A percentile compares a stretch with the other conserved stretches of the same genome.
These are phyloP conservation scores for Phytopythium aichiense DNA, from an alignment of 352 stramenopile species.

Conservation along the genomic window DNA sequence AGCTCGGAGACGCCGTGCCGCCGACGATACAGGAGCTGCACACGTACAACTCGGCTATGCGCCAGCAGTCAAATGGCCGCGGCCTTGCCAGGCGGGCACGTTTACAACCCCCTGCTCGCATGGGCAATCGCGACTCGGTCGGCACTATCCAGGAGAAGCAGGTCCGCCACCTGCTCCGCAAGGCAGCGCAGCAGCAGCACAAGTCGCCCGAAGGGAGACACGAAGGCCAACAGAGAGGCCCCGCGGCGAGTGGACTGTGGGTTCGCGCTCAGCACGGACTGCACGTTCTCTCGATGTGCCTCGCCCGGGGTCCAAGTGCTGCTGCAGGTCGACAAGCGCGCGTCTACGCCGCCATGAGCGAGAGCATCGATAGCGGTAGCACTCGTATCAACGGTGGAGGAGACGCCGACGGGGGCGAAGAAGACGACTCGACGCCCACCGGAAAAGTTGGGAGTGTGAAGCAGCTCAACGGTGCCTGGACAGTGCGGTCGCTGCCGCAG, in stretches of 20 bases:
- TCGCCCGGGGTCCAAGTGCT: not conserved
- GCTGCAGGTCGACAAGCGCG: not conserved
- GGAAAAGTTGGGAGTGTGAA: not conserved
- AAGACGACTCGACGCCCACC: not conserved
- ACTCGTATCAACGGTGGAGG: not conserved
- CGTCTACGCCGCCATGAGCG: not conserved
- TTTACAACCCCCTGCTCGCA: too few species aligned
- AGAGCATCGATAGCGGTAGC: not conserved
- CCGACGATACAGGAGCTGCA: slow-evolving; percentile 39
- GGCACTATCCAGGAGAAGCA: slow-evolving; percentile 35
- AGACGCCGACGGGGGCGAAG: not conserved
- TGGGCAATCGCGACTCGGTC: slow-evolving; percentile 15
- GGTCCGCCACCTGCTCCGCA: slow-evolving; percentile 33
- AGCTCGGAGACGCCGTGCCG: slow-evolving; percentile 23
- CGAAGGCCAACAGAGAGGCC: not conserved
- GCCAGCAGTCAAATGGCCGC: not conserved
- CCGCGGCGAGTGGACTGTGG: not conserved
- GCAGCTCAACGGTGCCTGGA: slow-evolving; percentile 3
- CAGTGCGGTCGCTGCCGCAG: not conserved
- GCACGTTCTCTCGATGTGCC: not conserved
- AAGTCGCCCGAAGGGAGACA: too few species aligned
- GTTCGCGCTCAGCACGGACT: not conserved
- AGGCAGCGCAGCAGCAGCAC: slow-evolving; percentile 10
- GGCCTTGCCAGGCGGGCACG: not conserved
- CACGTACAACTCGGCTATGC: slow-evolving; percentile 7